Evolutionary conservation across 2,329 filamentous ascomycete species (phyloP), one percentile per base, ranked within the genome.

Genomic region (Salinomyces thailandicus): DNA sequence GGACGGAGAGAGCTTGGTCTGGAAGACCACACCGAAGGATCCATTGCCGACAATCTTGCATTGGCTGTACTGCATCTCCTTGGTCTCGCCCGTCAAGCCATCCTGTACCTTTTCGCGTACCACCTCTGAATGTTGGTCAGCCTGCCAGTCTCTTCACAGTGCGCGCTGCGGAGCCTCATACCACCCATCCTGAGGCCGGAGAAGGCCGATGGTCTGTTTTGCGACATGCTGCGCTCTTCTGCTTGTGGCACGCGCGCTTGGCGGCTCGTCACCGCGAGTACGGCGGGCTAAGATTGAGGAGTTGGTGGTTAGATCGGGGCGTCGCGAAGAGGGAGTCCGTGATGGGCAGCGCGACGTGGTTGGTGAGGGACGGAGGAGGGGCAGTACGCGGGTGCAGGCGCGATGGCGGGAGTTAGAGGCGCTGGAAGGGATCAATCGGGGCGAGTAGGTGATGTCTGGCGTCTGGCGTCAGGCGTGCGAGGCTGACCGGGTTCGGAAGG

Each of bases 21-120:
- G 91, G 64, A 98, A 98, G 48, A 98, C 91, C 34, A 98, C 89
- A 48, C 91, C 91, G 53, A 98, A 98, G 22, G 89, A 96, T 51
- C 91, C 91, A 68, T 98, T 98, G 62, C 91, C 91, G 33, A 98
- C 91, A 56, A 98, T 96, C 70, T 98, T 98, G 72, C 89, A 96
- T 62, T 96, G 91, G 38, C 91, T 96, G 65, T 98, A 98, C 62
- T 93, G 85, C 67, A 98, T 78, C 57, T 98, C 91, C 63, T 85
- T 81, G 55, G 86, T 93, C 63, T 98, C 91, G 54, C 91, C 91
- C 11, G 91, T 98, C 50, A 94, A 71, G 60, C 91, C 91, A 72
- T 98, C 91, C 64, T 98, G 91, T 50, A 98, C 91, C 70, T 94
- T 96, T 68, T 98, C 91, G 62, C 86, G 86, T 61, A 98, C 85